Evolutionary conservation across 768 basidiomycete species (phyloP).

Genomic region (Hysterangium stoloniferum): DNA sequence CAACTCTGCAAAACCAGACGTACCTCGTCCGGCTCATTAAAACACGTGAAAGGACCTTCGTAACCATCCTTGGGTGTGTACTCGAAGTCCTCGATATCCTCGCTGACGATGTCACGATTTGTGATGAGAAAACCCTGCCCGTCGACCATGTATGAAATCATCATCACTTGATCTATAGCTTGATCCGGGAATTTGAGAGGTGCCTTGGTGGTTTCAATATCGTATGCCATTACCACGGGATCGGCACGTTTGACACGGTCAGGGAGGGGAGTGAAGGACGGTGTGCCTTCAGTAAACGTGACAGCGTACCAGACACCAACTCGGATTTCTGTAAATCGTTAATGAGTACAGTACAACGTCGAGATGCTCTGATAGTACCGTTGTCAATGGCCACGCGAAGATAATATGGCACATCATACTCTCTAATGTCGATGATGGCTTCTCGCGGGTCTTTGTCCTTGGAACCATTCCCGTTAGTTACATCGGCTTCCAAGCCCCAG

Average conservation of each 20-base stretch:
- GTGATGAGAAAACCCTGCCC: slow-evolving; percentile 97
- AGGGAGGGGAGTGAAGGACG: slow-evolving; percentile 57
- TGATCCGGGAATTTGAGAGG: slow-evolving; percentile 99
- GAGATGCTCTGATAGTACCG: slow-evolving; percentile 21
- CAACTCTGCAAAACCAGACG: slow-evolving; percentile 17
- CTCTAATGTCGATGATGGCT: slow-evolving; percentile 87
- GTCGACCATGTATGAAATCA: slow-evolving; percentile 99
- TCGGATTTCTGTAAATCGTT: slow-evolving; percentile 55
- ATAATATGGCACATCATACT: slow-evolving; percentile 97
- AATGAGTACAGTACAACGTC: background rate
- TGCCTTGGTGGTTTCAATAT: slow-evolving; percentile 99
- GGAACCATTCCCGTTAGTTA: slow-evolving; percentile 28
- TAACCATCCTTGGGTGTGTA: slow-evolving; percentile 98
- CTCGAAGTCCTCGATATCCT: slow-evolving; percentile 98
- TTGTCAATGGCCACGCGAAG: slow-evolving; percentile 99
- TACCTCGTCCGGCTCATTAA: slow-evolving; percentile 92
- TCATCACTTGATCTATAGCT: slow-evolving; percentile 96
- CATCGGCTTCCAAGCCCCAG: slow-evolving; percentile 29
- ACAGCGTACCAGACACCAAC: slow-evolving; percentile 98
- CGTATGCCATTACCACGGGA: slow-evolving; percentile 97
- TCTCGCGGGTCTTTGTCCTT: slow-evolving; percentile 79
- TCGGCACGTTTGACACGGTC: slow-evolving; percentile 97
- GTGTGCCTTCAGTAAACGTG: slow-evolving; percentile 73
- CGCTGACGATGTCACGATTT: slow-evolving; percentile 93
- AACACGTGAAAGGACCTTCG: slow-evolving; percentile 91